Percentiles rank a stretch among this genome's conserved stretches.
Conservation (phyloP, 2,329 filamentous ascomycete genomes). For the Aspergillus hiratsukae region DNA sequence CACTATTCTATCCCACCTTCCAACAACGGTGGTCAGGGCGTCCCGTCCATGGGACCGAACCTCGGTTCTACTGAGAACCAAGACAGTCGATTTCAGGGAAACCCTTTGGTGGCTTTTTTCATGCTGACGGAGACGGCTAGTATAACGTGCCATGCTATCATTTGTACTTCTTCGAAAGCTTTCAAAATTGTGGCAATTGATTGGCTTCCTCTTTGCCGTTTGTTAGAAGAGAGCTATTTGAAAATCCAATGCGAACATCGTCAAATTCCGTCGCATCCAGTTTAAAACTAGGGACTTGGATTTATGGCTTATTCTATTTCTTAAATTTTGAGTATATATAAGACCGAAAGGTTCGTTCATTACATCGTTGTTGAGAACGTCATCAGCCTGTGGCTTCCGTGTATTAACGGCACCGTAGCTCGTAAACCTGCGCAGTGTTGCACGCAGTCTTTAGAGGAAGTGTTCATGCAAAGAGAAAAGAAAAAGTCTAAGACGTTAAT, state of each 20-base stretch:
- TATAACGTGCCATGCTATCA: neutral
- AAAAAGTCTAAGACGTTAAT: slow-evolving; percentile 26
- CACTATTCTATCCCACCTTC: neutral
- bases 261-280: neutral
- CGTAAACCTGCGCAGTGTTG: slow-evolving; percentile 8
- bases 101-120: neutral
- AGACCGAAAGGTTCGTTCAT: slow-evolving; percentile 14
- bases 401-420: slow-evolving; percentile 11
- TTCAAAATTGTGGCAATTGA: slow-evolving; percentile 2
- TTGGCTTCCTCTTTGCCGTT: slow-evolving; percentile 9
- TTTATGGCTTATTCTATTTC: neutral
- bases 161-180: neutral
- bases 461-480: slow-evolving; percentile 4
- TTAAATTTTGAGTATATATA: slow-evolving; percentile 9
- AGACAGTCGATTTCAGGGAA: neutral
- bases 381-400: slow-evolving; percentile 15
- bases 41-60: neutral
- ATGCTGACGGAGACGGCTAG: neutral
- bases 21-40: neutral
- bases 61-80: neutral
- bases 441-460: neutral
- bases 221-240: slow-evolving; percentile 1
- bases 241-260: neutral
- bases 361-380: slow-evolving; percentile 36
- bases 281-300: neutral